A percentile compares a stretch with the other conserved stretches of the same genome.
Conservation (phyloP, 768 basidiomycete genomes). For the Lepiota subincarnata region DNA sequence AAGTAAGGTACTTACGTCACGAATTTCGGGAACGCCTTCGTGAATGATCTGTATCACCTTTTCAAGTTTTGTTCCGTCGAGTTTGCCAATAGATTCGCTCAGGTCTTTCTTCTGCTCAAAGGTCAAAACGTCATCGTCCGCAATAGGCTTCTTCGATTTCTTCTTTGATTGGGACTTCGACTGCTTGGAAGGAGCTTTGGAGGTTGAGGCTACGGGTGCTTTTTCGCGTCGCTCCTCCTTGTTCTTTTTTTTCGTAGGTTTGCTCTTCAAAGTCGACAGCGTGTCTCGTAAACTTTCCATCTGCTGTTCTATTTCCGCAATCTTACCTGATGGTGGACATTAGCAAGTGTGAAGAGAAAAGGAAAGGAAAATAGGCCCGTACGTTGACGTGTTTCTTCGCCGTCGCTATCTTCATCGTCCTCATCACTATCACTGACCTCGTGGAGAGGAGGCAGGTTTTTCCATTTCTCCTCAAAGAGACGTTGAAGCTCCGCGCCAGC, state of each 20-base stretch:
- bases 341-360: conserved; percentile 10
- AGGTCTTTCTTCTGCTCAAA: conserved; percentile 99
- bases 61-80: conserved; percentile 81
- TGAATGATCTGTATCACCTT: conserved; percentile 94
- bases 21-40: conserved; percentile 88
- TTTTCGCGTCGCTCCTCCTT: conserved; percentile 61
- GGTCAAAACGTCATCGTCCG: conserved; percentile 80
- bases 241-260: conserved; percentile 54
- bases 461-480: conserved; percentile 93
- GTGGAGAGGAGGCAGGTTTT: conserved; percentile 59
- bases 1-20: conserved; percentile 62
- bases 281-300: conserved; percentile 75
- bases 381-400: conserved; percentile 69
- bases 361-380: conserved; percentile 24
- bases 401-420: conserved; percentile 52
- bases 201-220: conserved; percentile 55
- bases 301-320: conserved; percentile 75
- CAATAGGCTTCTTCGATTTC: conserved; percentile 60
- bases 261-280: conserved; percentile 57
- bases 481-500: conserved; percentile 83
- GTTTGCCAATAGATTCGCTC: conserved; percentile 86
- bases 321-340: conserved; percentile 48
- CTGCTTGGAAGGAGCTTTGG: conserved; percentile 53
- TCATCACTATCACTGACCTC: conserved; percentile 59
- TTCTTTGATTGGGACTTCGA: conserved; percentile 49